These are phyloP conservation scores for Citrus australasica DNA, from an alignment of 345 rosid genomes.

Conservation along the genomic window DNA sequence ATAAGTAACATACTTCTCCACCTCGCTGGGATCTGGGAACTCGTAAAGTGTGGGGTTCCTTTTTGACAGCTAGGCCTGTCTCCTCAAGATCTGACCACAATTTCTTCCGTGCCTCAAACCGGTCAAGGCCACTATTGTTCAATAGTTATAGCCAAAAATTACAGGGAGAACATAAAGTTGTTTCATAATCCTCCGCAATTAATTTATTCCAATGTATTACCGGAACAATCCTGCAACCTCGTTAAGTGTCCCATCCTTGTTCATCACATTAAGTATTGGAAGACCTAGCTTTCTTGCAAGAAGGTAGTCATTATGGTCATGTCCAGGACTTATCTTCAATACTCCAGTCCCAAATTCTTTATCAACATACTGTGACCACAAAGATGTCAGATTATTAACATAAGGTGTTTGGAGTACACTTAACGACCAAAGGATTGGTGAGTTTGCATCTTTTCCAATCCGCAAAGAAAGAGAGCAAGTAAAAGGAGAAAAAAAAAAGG, in stretches of 20 bases:
- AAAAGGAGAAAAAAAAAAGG: neutral
- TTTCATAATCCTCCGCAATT: neutral
- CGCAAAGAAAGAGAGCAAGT: neutral
- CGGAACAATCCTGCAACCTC: constrained; percentile 90
- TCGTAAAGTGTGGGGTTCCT: constrained; percentile 69
- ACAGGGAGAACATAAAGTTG: constrained; percentile 8
- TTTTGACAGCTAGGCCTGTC: constrained; percentile 80
- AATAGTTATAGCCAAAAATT: constrained; percentile 17
- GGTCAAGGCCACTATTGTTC: constrained; percentile 76
- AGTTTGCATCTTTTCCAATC: neutral
- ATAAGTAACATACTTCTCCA: constrained; percentile 68
- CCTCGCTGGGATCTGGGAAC: constrained; percentile 99
- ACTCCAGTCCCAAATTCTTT: constrained; percentile 99
- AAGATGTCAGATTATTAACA: constrained; percentile 13
- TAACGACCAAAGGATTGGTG: neutral
- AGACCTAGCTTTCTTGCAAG: constrained; percentile 97
- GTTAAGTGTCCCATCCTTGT: constrained; percentile 92
- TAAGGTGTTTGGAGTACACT: neutral
- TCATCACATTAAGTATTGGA: constrained; percentile 95
- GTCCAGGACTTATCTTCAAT: constrained; percentile 98
- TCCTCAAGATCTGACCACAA: constrained; percentile 96
- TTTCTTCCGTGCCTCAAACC: constrained; percentile 86
- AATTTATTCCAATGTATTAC: constrained; percentile 38
- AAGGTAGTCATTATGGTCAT: constrained; percentile 94
- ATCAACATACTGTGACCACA: constrained; percentile 75